Percentiles rank a stretch among this genome's conserved stretches.
phyloP scores from a whole-genome alignment of 352 stramenopile genomes.

The Pythium guiyangense region DNA sequence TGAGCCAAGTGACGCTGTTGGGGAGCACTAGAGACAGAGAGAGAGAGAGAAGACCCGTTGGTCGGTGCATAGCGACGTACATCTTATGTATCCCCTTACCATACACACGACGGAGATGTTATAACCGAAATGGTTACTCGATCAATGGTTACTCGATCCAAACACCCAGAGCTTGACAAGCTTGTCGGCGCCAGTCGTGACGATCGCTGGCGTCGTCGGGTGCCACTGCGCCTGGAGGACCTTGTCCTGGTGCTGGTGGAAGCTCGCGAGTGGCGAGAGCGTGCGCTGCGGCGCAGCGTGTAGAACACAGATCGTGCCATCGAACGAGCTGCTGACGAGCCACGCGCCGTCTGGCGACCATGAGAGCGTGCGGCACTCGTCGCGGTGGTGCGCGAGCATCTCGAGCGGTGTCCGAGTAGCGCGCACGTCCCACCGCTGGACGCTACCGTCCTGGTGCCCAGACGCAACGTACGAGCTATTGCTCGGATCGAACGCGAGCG shows the following conservation, averaged over 20 bases:
- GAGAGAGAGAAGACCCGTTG: background rate
- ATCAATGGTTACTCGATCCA: too few species aligned
- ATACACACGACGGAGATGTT: too few species aligned
- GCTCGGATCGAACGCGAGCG: constrained; percentile 42
- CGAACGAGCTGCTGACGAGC: constrained; percentile 57
- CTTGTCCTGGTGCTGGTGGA: constrained; percentile 58
- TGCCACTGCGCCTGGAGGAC: constrained; percentile 69
- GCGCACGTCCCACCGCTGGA: constrained; percentile 64
- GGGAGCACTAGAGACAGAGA: background rate
- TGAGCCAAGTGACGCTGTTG: background rate
- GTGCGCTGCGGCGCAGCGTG: background rate
- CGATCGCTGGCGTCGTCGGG: constrained; percentile 41
- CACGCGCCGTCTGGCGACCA: constrained; percentile 58
- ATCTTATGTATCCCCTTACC: background rate
- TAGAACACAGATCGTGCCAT: constrained; percentile 51
- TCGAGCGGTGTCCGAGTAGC: constrained; percentile 15
- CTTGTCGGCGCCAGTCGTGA: constrained; percentile 61
- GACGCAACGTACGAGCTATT: constrained; percentile 29
- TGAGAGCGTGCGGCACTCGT: constrained; percentile 56
- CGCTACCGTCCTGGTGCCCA: constrained; percentile 55
- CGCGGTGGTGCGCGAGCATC: constrained; percentile 28
- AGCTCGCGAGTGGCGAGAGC: constrained; percentile 41
- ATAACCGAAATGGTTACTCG: too few species aligned
- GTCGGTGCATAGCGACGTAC: background rate
- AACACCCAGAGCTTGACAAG: constrained; percentile 64